phyloP scores from a whole-genome alignment of 495 filamentous ascomycete species.

The Hypoxylon fuscum region DNA sequence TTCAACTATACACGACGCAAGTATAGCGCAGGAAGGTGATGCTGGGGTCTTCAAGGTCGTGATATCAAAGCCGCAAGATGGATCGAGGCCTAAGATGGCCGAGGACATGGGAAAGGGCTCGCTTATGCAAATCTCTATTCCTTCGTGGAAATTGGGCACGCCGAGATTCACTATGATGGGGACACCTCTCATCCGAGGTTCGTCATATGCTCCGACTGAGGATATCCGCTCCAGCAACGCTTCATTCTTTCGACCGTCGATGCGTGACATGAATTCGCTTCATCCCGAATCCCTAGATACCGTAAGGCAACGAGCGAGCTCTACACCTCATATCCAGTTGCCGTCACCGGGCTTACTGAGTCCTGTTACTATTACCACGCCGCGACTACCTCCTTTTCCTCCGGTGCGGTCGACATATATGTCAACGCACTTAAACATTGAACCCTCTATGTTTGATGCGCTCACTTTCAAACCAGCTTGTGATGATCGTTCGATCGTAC shows the following conservation, averaged over 20 bases:
- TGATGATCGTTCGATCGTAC: slow-evolving; percentile 84
- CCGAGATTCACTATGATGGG: slow-evolving; percentile 82
- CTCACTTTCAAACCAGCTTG: slow-evolving; percentile 73
- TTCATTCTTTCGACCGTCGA: slow-evolving; percentile 53
- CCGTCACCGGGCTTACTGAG: slow-evolving; percentile 38
- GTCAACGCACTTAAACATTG: slow-evolving; percentile 58
- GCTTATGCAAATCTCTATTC: slow-evolving; percentile 80
- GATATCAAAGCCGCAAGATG: slow-evolving; percentile 77
- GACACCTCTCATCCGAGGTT: slow-evolving; percentile 82
- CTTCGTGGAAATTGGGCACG: slow-evolving; percentile 84
- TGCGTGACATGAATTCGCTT: slow-evolving; percentile 34
- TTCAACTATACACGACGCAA: slow-evolving; percentile 56
- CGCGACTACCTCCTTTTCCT: slow-evolving; percentile 37
- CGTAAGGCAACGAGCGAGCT: slow-evolving; percentile 40
- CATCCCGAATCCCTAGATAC: slow-evolving; percentile 40
- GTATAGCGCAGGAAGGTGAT: slow-evolving; percentile 61
- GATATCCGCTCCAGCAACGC: slow-evolving; percentile 54
- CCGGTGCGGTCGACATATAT: slow-evolving; percentile 51
- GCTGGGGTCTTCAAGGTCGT: slow-evolving; percentile 81
- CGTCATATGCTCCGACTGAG: slow-evolving; percentile 66
- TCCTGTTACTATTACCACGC: slow-evolving; percentile 34
- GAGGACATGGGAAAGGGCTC: slow-evolving; percentile 64
- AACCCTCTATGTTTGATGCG: slow-evolving; percentile 77
- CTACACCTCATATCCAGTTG: slow-evolving; percentile 43
- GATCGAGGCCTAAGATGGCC: slow-evolving; percentile 68